A percentile compares a stretch with the other conserved stretches of the same genome.
phyloP scores from a whole-genome alignment of 23 red algal species.

The Cyanidiococcus yangmingshanensis region DNA sequence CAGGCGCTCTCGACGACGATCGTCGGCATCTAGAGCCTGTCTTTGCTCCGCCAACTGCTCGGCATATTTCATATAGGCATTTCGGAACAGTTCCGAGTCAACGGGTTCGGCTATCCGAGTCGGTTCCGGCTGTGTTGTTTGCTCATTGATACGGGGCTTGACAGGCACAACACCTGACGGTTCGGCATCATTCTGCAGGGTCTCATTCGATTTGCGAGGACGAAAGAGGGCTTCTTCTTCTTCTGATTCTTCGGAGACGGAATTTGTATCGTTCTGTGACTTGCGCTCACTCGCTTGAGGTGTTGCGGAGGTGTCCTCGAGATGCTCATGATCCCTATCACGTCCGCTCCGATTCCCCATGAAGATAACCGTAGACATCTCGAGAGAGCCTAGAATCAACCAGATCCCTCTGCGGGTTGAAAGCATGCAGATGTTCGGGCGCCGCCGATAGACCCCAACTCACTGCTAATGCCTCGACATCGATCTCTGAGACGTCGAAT shows the following conservation, averaged over 20 bases:
- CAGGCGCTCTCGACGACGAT: constrained; percentile 34
- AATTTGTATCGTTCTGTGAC: too few relatives aligned
- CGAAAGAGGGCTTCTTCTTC: too few relatives aligned
- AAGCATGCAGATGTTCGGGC: constrained; percentile 26
- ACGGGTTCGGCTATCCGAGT: too few relatives aligned
- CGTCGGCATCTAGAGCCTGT: constrained; percentile 30
- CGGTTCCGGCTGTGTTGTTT: too few relatives aligned
- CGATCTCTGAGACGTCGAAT: constrained; percentile 47
- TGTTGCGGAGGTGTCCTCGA: too few relatives aligned
- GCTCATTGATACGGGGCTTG: too few relatives aligned
- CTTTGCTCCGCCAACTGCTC: constrained; percentile 29
- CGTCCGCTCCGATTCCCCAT: constrained; percentile 1
- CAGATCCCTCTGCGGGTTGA: not conserved
- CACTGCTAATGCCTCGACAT: constrained; percentile 35
- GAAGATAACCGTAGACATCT: constrained; percentile 53
- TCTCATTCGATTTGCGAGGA: too few relatives aligned
- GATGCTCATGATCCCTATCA: too few relatives aligned
- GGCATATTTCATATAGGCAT: constrained; percentile 27
- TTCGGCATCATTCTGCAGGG: too few relatives aligned
- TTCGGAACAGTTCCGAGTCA: not conserved
- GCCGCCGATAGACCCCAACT: constrained; percentile 49
- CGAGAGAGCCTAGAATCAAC: not conserved
- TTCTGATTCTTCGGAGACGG: too few relatives aligned
- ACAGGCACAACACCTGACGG: too few relatives aligned
- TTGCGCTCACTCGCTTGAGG: too few relatives aligned